Evolutionary conservation across 139 green algal species (phyloP).

Genomic region (Tetraselmis striata): DNA sequence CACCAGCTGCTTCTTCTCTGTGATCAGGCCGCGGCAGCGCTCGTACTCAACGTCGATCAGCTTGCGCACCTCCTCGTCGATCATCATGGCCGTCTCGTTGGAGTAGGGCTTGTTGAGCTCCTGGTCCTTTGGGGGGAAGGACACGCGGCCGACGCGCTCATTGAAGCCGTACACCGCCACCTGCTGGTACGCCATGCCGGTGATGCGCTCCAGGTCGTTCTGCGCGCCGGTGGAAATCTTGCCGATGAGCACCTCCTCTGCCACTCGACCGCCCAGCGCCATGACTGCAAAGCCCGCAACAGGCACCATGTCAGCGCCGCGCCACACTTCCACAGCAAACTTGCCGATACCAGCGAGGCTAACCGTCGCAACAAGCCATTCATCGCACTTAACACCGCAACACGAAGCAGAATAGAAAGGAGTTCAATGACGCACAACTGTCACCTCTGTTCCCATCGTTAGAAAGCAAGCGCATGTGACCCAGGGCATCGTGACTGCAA

Average conservation of each 20-base stretch:
- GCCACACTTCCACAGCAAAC: no score
- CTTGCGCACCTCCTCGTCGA: slow-evolving; percentile 86
- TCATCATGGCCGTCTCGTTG: slow-evolving; percentile 87
- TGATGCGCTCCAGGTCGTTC: slow-evolving; percentile 98
- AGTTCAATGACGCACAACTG: no score
- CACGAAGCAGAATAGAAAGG: no score
- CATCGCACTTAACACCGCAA: no score
- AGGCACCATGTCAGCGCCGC: no score
- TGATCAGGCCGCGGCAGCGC: slow-evolving; percentile 77
- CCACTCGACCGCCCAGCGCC: slow-evolving; percentile 87
- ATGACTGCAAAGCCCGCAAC: no score
- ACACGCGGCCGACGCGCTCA: slow-evolving; percentile 86
- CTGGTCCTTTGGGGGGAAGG: slow-evolving; percentile 79
- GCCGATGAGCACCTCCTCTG: slow-evolving; percentile 94
- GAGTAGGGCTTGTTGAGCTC: slow-evolving; percentile 93
- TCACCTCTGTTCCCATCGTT: no score
- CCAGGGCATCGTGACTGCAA: no score
- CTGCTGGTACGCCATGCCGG: slow-evolving; percentile 91
- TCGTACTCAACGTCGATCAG: slow-evolving; percentile 80
- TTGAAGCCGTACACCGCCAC: slow-evolving; percentile 96
- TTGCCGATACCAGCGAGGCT: no score
- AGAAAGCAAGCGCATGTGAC: no score
- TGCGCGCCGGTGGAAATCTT: slow-evolving; percentile 94
- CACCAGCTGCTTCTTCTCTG: slow-evolving; percentile 73
- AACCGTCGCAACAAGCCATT: no score